A percentile compares a stretch with the other conserved stretches of the same genome.
phyloP scores from a whole-genome alignment of 192 early-diverging fungal genomes.

The Martensiomyces pterosporus region DNA sequence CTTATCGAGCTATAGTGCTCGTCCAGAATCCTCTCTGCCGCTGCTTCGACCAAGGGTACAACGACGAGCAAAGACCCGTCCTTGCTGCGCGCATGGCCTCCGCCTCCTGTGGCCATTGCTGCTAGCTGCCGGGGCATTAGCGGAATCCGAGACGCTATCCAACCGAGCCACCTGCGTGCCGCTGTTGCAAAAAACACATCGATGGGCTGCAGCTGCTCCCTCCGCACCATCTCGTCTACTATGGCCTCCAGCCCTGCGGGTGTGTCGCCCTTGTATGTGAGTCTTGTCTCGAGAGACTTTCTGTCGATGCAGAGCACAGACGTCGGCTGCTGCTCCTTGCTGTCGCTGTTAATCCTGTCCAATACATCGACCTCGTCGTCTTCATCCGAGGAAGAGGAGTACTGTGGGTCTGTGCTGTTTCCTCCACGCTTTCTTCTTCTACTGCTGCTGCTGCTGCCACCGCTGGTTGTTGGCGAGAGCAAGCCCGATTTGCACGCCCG shows the following conservation, averaged over 20 bases:
- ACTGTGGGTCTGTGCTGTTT: too few relatives aligned
- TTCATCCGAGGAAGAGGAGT: background rate
- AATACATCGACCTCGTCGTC: constrained; percentile 4
- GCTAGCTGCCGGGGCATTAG: constrained; percentile 5
- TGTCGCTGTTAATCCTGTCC: background rate
- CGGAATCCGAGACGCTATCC: constrained; percentile 8
- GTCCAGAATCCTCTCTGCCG: constrained; percentile 10
- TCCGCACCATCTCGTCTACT: constrained; percentile 11
- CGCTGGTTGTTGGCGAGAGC: constrained; percentile 3
- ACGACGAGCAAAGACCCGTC: too few relatives aligned
- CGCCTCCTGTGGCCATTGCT: too few relatives aligned
- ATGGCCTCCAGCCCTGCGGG: constrained; percentile 26
- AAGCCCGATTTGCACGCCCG: constrained; percentile 14
- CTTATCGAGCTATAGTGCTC: constrained; percentile 12
- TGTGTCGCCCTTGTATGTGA: constrained; percentile 31
- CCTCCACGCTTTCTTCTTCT: too few relatives aligned
- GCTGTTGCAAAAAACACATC: constrained; percentile 13
- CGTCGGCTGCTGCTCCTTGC: background rate
- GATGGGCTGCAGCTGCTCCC: constrained; percentile 1
- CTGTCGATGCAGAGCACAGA: constrained; percentile 24
- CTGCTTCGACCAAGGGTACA: background rate
- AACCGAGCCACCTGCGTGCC: constrained; percentile 16
- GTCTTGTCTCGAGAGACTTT: constrained; percentile 7
- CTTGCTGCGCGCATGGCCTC: constrained; percentile 3
- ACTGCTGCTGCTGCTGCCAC: background rate